A percentile compares a stretch with the other conserved stretches of the same genome.
Evolutionary conservation across 306 rosid species (phyloP).

Genomic region (Psophocarpus tetragonolobus): DNA sequence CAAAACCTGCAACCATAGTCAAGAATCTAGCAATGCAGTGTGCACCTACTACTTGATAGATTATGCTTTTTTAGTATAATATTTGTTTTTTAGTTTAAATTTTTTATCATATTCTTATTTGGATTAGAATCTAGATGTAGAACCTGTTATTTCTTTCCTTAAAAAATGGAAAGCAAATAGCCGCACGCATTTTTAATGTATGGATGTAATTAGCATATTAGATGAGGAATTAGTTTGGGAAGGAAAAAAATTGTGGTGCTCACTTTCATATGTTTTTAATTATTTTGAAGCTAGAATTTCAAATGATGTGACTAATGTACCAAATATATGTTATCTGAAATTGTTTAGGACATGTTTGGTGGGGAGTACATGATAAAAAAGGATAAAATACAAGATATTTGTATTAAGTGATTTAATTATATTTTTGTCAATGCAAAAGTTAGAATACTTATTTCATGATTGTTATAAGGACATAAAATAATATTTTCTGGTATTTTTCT

Average conservation of each 20-base stretch:
- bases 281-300: neutral
- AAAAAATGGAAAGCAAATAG: neutral
- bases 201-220: neutral
- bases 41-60: conserved; percentile 15
- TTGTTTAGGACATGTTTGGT: neutral
- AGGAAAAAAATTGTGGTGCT: neutral
- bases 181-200: conserved; percentile 4
- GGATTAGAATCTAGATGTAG: conserved; percentile 28
- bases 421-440: no score
- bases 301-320: neutral
- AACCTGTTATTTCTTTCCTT: neutral
- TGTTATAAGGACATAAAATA: neutral
- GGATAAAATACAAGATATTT: neutral
- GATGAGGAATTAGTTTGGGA: neutral
- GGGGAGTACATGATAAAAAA: neutral
- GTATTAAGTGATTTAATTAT: no score
- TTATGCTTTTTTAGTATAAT: neutral
- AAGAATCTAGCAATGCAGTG: conserved; percentile 12
- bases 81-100: neutral
- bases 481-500: no score
- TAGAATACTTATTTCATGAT: no score
- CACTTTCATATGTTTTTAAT: neutral
- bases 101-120: neutral
- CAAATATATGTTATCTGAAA: neutral
- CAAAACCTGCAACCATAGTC: conserved; percentile 39